Base-by-base conservation (phyloP, 192 early-diverging fungal genomes). In the Coemansia sp. region DNA sequence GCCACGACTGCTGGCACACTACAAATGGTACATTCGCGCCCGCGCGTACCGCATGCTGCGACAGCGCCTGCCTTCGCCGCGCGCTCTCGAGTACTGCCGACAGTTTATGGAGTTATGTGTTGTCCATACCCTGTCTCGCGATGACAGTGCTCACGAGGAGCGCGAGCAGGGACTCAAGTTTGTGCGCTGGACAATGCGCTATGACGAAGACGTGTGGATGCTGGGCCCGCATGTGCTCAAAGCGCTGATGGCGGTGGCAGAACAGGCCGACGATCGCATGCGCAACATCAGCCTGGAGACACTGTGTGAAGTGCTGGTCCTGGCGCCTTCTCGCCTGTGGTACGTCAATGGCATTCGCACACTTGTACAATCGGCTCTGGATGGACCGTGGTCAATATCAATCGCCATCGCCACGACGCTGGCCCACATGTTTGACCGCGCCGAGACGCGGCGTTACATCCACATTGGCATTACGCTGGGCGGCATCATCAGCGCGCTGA, bases 141-240 rank as follows among this genome's bases (percentile, higher is more conserved):
- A 76, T n/a, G 74, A 74, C 50, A 47, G 45, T 2, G 67, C 63
- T 6, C 82, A 83, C 3, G 70, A 61, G 51, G 82, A 83, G 70
- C 60, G 82, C 32, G 82, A 83, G 64, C 82, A 83, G 66, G 76
- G 69, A 11, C 67, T 83, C 24, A 83, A 79, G 62, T 83, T 70
- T 52, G 43, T 76, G 10, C 69, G 76, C 23, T 79, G 72, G 67
- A 76, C 76, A 22, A 73, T 79, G 69, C 70, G 69, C 17, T 73
- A 61, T 55, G 67, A 60, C 48, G 63, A 59, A 14, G 45, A 45
- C 2, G 12, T 56, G 37, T 81, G 79, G 79, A n/a, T 80, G 54
- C 58, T 80, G 10, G 64, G 54, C 14, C 61, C 73, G 37, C 63
- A 24, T 15, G 73, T 81, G 3, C 9, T 73, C n/a, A 81, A 75